Conservation (phyloP, 345 rosid species). For the Rhizophora apiculata region DNA sequence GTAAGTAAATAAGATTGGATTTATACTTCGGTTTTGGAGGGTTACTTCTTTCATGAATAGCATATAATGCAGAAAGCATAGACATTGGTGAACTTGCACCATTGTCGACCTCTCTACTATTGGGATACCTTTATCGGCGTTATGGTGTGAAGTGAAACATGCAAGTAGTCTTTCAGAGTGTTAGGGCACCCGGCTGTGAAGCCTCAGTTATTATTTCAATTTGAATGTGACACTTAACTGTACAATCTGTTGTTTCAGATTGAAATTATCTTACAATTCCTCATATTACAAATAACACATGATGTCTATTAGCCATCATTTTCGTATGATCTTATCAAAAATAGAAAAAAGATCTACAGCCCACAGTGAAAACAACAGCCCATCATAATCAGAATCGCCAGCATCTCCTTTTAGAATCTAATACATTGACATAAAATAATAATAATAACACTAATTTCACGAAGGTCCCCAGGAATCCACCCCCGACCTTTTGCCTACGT, state of each 20-base stretch:
- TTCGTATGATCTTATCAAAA: conserved; percentile 3
- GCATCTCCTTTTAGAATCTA: not conserved
- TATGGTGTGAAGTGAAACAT: not conserved
- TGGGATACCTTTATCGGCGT: not conserved
- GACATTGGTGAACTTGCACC: no score
- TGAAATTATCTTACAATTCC: not conserved
- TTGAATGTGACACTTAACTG: conserved; percentile 24
- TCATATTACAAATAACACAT: conserved; percentile 8
- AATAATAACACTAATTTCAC: no score
- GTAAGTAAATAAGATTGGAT: no score
- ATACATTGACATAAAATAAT: no score
- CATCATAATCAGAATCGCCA: conserved; percentile 6
- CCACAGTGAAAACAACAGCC: not conserved
- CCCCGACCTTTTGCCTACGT: no score
- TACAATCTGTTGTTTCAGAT: conserved; percentile 8
- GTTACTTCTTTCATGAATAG: no score
- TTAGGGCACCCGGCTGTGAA: not conserved
- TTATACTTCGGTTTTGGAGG: no score
- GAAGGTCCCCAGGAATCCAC: no score
- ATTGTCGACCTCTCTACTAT: no score
- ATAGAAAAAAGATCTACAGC: not conserved
- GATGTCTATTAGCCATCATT: not conserved
- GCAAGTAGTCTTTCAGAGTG: no score
- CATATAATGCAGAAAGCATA: no score
- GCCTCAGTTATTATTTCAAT: not conserved